Evolutionary conservation across 108 stramenopile genomes (phyloP).

Genomic region (Mediolabrus comicus): DNA sequence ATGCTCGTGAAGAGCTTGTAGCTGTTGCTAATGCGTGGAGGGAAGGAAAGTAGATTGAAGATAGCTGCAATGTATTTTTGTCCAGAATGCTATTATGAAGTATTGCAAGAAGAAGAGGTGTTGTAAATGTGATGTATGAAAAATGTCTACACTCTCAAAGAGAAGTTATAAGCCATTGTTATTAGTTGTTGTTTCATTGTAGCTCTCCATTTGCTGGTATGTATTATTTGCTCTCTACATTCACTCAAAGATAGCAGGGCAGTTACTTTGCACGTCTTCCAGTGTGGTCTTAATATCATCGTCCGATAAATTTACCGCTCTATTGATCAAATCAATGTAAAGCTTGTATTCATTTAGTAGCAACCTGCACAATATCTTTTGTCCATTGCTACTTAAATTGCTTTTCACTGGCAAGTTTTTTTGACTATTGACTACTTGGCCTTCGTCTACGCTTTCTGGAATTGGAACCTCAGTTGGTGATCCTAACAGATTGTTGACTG

Average conservation of each 20-base stretch:
- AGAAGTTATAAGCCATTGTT: no score
- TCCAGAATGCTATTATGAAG: no score
- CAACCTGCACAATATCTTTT: conserved; percentile 37
- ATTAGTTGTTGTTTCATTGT: no score
- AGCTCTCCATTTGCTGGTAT: neutral
- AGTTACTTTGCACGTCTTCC: conserved; percentile 4
- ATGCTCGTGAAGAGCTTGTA: neutral
- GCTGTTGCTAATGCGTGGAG: conserved; percentile 9
- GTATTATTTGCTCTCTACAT: neutral
- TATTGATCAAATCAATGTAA: conserved; percentile 46
- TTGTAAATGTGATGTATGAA: no score
- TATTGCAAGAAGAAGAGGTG: no score
- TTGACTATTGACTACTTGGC: neutral
- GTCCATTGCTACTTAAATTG: conserved; percentile 35
- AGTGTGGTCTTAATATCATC: conserved; percentile 23
- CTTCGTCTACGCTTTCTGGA: neutral
- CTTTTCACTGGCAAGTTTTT: conserved; percentile 32
- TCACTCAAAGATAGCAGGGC: conserved; percentile 2
- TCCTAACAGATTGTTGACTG: conserved; percentile 44
- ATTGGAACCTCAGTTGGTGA: conserved; percentile 1
- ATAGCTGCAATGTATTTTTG: no score
- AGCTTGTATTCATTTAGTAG: conserved; percentile 47
- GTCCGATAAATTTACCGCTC: conserved; percentile 44
- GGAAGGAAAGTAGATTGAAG: neutral
- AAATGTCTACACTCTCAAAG: no score